Evolutionary conservation across 805 yeast genomes (phyloP).

Genomic region (Candida hungchunana): DNA sequence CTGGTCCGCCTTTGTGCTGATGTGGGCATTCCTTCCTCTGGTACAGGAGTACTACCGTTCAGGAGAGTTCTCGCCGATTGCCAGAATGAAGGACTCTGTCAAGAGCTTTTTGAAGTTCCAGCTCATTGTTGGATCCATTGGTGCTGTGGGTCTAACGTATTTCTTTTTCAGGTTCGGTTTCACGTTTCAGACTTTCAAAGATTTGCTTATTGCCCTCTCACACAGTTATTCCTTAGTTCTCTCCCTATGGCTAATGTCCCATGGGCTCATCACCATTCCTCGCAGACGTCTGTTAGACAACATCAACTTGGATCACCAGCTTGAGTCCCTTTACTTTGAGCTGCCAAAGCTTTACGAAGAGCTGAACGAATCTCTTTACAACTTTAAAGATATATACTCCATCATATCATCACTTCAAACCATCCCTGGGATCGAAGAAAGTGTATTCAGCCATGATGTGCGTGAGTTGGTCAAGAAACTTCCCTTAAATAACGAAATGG

Average conservation of each 20-base stretch:
- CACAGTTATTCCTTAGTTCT: conserved; percentile 72
- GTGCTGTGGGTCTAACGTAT: conserved; percentile 54
- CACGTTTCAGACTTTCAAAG: conserved; percentile 51
- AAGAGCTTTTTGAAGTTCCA: conserved; percentile 57
- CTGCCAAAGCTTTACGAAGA: conserved; percentile 57
- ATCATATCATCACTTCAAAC: conserved; percentile 47
- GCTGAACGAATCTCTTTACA: conserved; percentile 57
- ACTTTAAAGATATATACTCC: conserved; percentile 58
- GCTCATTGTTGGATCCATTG: conserved; percentile 47
- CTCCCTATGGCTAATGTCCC: conserved; percentile 82
- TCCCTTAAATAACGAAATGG: conserved; percentile 16
- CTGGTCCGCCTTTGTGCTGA: conserved; percentile 75
- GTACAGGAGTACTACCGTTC: conserved; percentile 70
- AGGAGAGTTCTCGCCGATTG: conserved; percentile 51
- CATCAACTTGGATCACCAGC: conserved; percentile 29
- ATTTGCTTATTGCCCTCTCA: conserved; percentile 67
- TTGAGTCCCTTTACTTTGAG: conserved; percentile 41
- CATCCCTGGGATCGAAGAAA: conserved; percentile 20
- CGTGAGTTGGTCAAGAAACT: conserved; percentile 6
- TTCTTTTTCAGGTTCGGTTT: conserved; percentile 53
- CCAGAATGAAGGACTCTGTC: conserved; percentile 53
- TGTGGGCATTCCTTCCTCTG: conserved; percentile 73
- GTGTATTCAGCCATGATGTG: conserved; percentile 18
- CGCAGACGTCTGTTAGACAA: conserved; percentile 38
- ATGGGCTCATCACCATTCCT: conserved; percentile 70